These are phyloP conservation scores for Suillus luteus DNA, from an alignment of 768 basidiomycete genomes.

Conservation along the genomic window DNA sequence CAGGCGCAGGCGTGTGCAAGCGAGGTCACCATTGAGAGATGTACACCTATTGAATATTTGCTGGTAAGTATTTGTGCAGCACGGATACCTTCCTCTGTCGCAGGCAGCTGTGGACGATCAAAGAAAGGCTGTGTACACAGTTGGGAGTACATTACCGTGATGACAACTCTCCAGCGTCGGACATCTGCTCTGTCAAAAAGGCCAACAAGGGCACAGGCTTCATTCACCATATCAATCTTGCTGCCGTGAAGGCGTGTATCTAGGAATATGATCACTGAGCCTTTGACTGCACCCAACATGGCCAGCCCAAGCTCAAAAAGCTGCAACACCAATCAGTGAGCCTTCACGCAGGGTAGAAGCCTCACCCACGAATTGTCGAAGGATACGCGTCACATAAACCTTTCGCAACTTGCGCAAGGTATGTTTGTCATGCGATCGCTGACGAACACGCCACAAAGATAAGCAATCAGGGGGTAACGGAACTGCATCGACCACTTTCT, in stretches of 20 bases:
- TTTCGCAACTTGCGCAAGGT: neutral
- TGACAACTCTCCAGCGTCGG: constrained; percentile 41
- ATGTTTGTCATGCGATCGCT: neutral
- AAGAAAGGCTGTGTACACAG: neutral
- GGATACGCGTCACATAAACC: neutral
- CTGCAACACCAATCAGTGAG: constrained; percentile 31
- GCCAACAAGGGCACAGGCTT: constrained; percentile 42
- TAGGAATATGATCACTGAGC: constrained; percentile 52
- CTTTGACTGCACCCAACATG: constrained; percentile 45
- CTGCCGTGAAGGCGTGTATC: constrained; percentile 49
- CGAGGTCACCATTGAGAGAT: constrained; percentile 53
- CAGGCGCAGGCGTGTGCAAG: constrained; percentile 60
- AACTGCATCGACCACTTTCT: constrained; percentile 31
- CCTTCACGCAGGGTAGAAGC: neutral
- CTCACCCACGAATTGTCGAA: constrained; percentile 33
- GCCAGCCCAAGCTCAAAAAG: constrained; percentile 51
- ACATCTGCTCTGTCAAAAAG: constrained; percentile 45
- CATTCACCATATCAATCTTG: constrained; percentile 39
- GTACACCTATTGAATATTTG: constrained; percentile 45
- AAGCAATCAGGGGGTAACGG: constrained; percentile 12
- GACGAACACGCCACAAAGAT: neutral
- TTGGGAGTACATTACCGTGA: constrained; percentile 42
- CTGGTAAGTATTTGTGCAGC: constrained; percentile 46
- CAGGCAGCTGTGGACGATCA: constrained; percentile 48
- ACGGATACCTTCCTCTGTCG: constrained; percentile 53